These are phyloP conservation scores for Avena sativa DNA, from an alignment of 176 grass and related monocot genomes.

Conservation along the genomic window DNA sequence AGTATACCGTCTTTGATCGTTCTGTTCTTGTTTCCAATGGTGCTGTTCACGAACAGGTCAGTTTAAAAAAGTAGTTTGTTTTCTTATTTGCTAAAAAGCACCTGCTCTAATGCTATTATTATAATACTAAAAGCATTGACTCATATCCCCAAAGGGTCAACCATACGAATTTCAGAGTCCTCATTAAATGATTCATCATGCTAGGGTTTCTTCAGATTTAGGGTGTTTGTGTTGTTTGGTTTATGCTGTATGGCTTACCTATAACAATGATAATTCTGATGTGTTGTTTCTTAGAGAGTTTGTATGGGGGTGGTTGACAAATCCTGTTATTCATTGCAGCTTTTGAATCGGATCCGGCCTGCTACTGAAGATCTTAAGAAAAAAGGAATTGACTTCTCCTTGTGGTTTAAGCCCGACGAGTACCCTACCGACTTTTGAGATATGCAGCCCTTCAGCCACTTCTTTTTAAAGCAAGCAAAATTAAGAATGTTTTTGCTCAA, in stretches of 20 bases:
- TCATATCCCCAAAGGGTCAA: conserved; percentile 1
- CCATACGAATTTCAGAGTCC: neutral
- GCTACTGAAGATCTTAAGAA: conserved; percentile 92
- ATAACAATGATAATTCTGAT: neutral
- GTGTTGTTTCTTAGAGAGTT: conserved; percentile 25
- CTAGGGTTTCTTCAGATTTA: neutral
- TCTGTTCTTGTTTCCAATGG: conserved; percentile 94
- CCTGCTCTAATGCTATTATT: neutral
- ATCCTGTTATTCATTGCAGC: conserved; percentile 56
- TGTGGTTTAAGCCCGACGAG: conserved; percentile 89
- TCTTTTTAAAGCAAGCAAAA: conserved; percentile 19
- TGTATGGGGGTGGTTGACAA: conserved; percentile 10
- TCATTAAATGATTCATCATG: neutral
- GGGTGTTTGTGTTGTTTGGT: conserved; percentile 2
- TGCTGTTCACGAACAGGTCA: conserved; percentile 73
- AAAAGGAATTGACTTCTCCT: conserved; percentile 92
- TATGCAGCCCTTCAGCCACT: neutral
- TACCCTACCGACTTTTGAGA: conserved; percentile 81
- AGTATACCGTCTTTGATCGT: conserved; percentile 94
- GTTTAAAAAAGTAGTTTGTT: conserved; percentile 5
- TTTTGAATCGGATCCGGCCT: conserved; percentile 79
- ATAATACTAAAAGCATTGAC: neutral
- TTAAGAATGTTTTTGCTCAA: neutral
- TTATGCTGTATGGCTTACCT: conserved; percentile 4
- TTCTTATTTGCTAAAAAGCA: conserved; percentile 4